Evolutionary conservation across 768 basidiomycete genomes (phyloP).

Genomic region (Rhodotorula graminis): DNA sequence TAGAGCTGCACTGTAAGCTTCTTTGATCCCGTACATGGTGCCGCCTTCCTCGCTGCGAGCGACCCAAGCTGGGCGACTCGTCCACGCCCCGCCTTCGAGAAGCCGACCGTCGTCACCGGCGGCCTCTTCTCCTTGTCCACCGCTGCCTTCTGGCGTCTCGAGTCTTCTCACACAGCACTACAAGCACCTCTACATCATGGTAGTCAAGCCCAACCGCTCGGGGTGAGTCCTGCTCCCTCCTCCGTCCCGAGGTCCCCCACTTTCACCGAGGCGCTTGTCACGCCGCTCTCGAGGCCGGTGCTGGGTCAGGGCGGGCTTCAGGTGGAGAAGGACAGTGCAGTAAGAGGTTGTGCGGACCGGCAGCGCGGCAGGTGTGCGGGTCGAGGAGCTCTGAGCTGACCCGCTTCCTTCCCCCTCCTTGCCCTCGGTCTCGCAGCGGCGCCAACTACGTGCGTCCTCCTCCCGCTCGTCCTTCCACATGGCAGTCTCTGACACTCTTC

Average conservation of each 20-base stretch:
- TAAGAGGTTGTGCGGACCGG: no score
- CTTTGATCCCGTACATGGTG: no score
- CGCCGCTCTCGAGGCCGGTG: no score
- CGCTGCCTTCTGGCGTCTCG: background rate
- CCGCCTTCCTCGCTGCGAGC: no score
- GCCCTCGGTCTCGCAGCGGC: background rate
- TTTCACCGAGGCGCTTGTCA: no score
- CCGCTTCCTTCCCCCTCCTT: background rate
- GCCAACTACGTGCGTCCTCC: background rate
- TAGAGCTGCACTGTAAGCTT: no score
- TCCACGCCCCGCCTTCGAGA: background rate
- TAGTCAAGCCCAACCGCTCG: slow-evolving; percentile 22
- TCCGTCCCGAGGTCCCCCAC: background rate
- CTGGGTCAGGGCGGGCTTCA: no score
- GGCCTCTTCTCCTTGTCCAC: background rate
- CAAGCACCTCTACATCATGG: slow-evolving; percentile 1
- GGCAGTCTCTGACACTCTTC: background rate
- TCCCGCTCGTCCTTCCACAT: fast-evolving
- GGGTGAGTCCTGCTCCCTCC: background rate
- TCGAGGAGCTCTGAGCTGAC: background rate
- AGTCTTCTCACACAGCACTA: background rate
- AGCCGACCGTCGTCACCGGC: background rate
- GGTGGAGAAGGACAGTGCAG: no score
- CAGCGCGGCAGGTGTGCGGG: no score
- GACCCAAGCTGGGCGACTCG: no score